phyloP scores from a whole-genome alignment of 805 yeast genomes.

The Candida khao-thaluensis region DNA sequence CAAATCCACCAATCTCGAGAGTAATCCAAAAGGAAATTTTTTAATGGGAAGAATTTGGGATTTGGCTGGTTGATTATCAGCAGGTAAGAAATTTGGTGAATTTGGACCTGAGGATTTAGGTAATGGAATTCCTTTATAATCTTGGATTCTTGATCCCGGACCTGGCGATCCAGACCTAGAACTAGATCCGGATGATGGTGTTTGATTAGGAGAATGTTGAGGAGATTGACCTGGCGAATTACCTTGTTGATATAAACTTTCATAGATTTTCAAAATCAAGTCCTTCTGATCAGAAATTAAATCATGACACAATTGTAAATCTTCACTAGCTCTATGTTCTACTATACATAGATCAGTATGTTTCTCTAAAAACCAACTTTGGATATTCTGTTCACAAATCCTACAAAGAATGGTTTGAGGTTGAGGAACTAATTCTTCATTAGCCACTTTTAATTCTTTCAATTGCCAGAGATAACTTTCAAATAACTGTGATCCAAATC shows the following conservation, averaged over 20 bases:
- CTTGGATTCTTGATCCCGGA: conserved; percentile 27
- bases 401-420: conserved; percentile 84
- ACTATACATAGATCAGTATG: conserved; percentile 86
- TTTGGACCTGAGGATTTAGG: conserved; percentile 23
- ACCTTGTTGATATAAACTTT: conserved; percentile 30
- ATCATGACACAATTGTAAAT: conserved; percentile 74
- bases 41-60: conserved; percentile 14
- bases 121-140: conserved; percentile 60
- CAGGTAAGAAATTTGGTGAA: conserved; percentile 3
- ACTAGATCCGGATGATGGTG: conserved; percentile 8
- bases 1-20: conserved; percentile 56
- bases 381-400: conserved; percentile 87
- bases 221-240: not conserved
- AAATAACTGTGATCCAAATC: conserved; percentile 86
- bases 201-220: not conserved
- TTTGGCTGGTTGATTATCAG: conserved; percentile 14
- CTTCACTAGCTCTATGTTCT: conserved; percentile 80
- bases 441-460: conserved; percentile 61
- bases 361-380: conserved; percentile 93
- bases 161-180: conserved; percentile 11
- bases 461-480: conserved; percentile 68
- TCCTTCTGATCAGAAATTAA: conserved; percentile 67
- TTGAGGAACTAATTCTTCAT: conserved; percentile 66
- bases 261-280: conserved; percentile 45
- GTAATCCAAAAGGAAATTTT: conserved; percentile 63